Evolutionary conservation across 2,329 filamentous ascomycete species (phyloP).

Genomic region (Cadophora sp.): DNA sequence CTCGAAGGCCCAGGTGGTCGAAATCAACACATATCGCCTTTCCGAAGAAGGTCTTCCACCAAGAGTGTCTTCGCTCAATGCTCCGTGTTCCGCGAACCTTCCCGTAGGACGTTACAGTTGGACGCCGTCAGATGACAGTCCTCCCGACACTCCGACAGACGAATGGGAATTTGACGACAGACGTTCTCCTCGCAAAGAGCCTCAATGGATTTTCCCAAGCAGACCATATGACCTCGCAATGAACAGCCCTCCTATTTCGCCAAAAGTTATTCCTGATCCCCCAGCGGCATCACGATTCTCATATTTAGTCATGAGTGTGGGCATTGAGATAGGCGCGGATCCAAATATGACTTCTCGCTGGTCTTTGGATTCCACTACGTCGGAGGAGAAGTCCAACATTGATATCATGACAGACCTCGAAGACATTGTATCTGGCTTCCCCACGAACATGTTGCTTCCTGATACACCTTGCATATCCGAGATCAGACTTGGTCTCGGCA

Average conservation of each 20-base stretch:
- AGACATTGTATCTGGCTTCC: constrained; percentile 31
- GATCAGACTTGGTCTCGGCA: constrained; percentile 28
- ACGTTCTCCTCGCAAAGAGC: constrained; percentile 4
- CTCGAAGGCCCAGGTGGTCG: constrained; percentile 36
- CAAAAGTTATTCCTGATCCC: constrained; percentile 17
- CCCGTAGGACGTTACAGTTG: constrained; percentile 23
- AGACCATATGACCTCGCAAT: constrained; percentile 27
- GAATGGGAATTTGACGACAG: constrained; percentile 16
- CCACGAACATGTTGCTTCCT: constrained; percentile 32
- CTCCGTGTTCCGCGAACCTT: constrained; percentile 10
- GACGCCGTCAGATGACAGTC: constrained; percentile 22
- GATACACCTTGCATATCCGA: constrained; percentile 33
- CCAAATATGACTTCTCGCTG: neutral
- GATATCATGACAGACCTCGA: constrained; percentile 34
- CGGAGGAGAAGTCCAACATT: neutral
- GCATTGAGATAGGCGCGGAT: neutral
- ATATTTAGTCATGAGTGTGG: neutral
- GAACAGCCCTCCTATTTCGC: constrained; percentile 32
- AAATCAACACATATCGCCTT: constrained; percentile 29
- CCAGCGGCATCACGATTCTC: constrained; percentile 1
- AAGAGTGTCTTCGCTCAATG: constrained; percentile 31
- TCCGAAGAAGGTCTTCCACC: constrained; percentile 32
- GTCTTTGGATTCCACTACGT: neutral
- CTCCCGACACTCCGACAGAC: constrained; percentile 13
- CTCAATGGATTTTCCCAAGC: constrained; percentile 6